Conservation (phyloP, 2,329 filamentous ascomycete genomes). For the Fonsecaea nubica region DNA sequence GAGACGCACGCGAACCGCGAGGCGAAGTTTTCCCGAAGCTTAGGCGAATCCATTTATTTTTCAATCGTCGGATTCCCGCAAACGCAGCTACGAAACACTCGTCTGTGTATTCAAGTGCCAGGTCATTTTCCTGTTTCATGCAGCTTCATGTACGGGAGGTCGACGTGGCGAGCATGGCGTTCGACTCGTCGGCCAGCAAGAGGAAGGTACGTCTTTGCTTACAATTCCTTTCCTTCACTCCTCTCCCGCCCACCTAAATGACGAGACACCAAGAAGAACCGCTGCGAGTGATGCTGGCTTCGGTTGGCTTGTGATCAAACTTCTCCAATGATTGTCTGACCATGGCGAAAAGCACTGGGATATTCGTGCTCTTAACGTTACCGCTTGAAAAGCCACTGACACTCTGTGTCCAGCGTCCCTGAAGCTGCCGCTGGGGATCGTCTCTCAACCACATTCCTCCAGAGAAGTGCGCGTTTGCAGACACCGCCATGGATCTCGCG, state of each 20-base stretch:
- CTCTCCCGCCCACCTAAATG: slow-evolving; percentile 41
- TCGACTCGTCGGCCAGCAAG: slow-evolving; percentile 29
- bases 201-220: slow-evolving; percentile 45
- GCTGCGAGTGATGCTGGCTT: slow-evolving; percentile 68
- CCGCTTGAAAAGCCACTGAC: neutral
- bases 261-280: slow-evolving; percentile 65
- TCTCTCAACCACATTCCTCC: neutral
- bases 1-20: neutral
- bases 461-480: slow-evolving; percentile 7
- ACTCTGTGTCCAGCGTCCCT: neutral
- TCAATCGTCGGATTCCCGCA: neutral
- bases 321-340: slow-evolving; percentile 32
- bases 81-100: neutral
- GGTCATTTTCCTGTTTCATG: slow-evolving; percentile 27
- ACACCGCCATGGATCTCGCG: slow-evolving; percentile 8
- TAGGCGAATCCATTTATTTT: slow-evolving; percentile 35
- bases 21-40: slow-evolving; percentile 40
- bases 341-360: slow-evolving; percentile 3
- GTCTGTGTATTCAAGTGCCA: neutral
- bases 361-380: neutral
- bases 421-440: neutral
- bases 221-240: slow-evolving; percentile 9
- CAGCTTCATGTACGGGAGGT: slow-evolving; percentile 49
- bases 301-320: slow-evolving; percentile 55
- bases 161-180: slow-evolving; percentile 47